These are phyloP conservation scores for Hypoxylon rickii DNA, from an alignment of 495 filamentous ascomycete species.

Conservation along the genomic window DNA sequence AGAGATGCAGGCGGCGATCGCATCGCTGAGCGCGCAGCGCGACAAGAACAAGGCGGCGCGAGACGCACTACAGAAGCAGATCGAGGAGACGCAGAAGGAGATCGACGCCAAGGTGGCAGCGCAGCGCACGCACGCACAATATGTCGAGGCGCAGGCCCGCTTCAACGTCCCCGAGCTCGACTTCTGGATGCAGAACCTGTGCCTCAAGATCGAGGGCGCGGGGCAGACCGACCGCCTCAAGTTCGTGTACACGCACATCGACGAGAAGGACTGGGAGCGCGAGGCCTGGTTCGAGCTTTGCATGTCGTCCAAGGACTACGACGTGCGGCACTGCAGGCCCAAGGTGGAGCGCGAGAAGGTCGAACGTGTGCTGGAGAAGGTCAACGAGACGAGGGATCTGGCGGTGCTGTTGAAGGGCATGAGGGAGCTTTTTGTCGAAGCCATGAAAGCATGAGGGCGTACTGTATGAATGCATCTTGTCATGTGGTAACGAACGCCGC, in stretches of 20 bases:
- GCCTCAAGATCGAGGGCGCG: constrained; percentile 86
- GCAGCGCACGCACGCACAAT: constrained; percentile 57
- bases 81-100: constrained; percentile 74
- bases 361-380: constrained; percentile 69
- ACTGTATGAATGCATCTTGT: not conserved
- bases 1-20: constrained; percentile 85
- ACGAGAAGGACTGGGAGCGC: constrained; percentile 84
- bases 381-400: constrained; percentile 86
- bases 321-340: constrained; percentile 74
- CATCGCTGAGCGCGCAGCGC: constrained; percentile 71
- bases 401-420: constrained; percentile 85
- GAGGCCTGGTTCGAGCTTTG: constrained; percentile 94
- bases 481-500: not conserved
- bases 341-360: constrained; percentile 77
- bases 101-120: constrained; percentile 57
- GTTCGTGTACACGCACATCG: constrained; percentile 87
- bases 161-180: constrained; percentile 89
- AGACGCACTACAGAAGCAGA: constrained; percentile 75
- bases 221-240: constrained; percentile 83
- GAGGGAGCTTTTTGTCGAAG: constrained; percentile 79
- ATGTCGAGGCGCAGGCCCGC: constrained; percentile 76
- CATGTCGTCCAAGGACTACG: constrained; percentile 79
- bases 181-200: constrained; percentile 92
- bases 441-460: constrained; percentile 49
- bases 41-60: constrained; percentile 74